Evolutionary conservation across 768 basidiomycete species (phyloP), one percentile per base, ranked within the genome.

Genomic region (Leucogyrophana mollusca): DNA sequence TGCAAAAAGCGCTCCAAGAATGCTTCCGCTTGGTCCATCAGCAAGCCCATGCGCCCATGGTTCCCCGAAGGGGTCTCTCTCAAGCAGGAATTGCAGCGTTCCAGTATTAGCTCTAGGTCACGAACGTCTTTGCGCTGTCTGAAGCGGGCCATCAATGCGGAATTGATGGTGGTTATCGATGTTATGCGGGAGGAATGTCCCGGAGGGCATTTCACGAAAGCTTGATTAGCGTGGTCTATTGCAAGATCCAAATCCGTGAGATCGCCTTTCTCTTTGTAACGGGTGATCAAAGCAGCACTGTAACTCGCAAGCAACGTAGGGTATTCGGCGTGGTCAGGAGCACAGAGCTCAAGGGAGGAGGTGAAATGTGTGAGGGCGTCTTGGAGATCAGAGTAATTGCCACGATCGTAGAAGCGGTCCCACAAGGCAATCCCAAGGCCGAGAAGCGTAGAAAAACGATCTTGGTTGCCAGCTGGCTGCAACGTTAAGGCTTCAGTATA

Each of bases 61-160:
- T 46, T 30, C 21, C 33, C 27, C 9, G 41, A 37, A 8, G 23
- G 39, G 9, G 34, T 13, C 17, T 37, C 51, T 35, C 6, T 40
- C 21, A 61, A 39, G 4, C 47, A 49, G 36, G 36, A 48, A 50
- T 63, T 53, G 18, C 61, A 63, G 35, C 51, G 43, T 33, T 46
- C 47, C 9, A 63, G 41, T 39, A 60, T 34, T 24, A n/a, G 40
- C 40, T 50, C 51, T 16, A 48, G 50, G 10, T 64, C 61, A 11
- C 47, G 56, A 8, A 45, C 35, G 22, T 46, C 37, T 33, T 47
- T 46, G 2, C 39, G 40, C n/a, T 18, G 47, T 5, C 38, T 21
- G 21, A 54, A 52, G 25, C 42, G 49, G 2, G 46, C 13, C n/a
- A 58, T 21, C 30, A 60, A 30, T 4, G 25, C 39, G 9, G 33